These are phyloP conservation scores for Heritiera littoralis DNA, from an alignment of 345 rosid genomes.

Conservation along the genomic window DNA sequence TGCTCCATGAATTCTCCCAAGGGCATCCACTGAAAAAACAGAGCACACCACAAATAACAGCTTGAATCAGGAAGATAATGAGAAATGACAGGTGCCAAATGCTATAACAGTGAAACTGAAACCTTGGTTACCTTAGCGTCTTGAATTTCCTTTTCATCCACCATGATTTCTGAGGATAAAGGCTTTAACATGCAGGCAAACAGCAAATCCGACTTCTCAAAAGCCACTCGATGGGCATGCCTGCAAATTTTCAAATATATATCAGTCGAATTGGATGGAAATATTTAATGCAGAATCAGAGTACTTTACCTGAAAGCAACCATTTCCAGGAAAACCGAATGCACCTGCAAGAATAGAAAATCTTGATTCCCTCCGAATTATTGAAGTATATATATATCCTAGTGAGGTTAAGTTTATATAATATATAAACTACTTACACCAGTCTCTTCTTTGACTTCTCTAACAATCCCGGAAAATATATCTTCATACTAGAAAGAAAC, in stretches of 20 bases:
- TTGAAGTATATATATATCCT: neutral
- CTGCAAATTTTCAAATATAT: conserved; percentile 14
- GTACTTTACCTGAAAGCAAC: conserved; percentile 48
- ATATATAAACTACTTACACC: conserved; percentile 36
- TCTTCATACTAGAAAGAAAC: conserved; percentile 47
- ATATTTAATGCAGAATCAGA: neutral
- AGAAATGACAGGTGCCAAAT: neutral
- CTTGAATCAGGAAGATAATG: neutral
- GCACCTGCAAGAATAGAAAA: conserved; percentile 33
- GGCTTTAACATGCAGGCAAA: conserved; percentile 53
- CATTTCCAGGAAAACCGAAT: conserved; percentile 43
- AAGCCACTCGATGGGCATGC: conserved; percentile 50
- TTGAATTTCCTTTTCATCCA: conserved; percentile 45
- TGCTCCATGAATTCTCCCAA: conserved; percentile 41
- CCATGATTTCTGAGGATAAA: conserved; percentile 39
- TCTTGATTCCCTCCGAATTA: neutral
- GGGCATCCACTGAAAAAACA: conserved; percentile 47
- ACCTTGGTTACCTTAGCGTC: conserved; percentile 40
- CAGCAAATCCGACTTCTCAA: conserved; percentile 53
- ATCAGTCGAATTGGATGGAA: neutral
- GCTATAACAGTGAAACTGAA: neutral
- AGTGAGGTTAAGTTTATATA: neutral
- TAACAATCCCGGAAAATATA: conserved; percentile 44
- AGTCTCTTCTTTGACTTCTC: conserved; percentile 68
- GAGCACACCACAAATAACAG: neutral